phyloP scores from a whole-genome alignment of 768 basidiomycete genomes.

The Dioszegia crocea region DNA sequence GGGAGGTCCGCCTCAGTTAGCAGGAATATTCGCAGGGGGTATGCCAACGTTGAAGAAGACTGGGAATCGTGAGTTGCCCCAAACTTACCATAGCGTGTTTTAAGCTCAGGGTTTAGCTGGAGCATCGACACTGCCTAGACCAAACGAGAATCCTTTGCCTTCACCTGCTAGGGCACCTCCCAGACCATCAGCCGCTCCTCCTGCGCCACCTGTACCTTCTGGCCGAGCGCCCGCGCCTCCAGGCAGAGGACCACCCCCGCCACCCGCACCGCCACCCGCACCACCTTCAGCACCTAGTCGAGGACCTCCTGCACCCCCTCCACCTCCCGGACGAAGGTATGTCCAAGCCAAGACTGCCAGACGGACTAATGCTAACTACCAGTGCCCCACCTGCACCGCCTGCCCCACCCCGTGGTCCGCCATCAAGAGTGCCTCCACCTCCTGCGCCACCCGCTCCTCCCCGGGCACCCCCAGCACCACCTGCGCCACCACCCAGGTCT shows the following conservation, averaged over 20 bases:
- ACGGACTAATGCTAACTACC: conserved; percentile 32
- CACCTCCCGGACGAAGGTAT: conserved; percentile 18
- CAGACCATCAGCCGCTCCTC: conserved; percentile 22
- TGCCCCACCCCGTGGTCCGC: neutral
- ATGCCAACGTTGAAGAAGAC: conserved; percentile 84
- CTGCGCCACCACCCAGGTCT: conserved; percentile 7
- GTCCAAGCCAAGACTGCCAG: neutral
- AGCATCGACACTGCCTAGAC: conserved; percentile 54
- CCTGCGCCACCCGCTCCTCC: conserved; percentile 40
- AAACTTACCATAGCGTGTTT: conserved; percentile 10
- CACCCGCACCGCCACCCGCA: conserved; percentile 38
- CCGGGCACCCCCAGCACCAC: conserved; percentile 10
- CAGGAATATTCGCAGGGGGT: conserved; percentile 80
- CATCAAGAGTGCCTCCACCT: neutral
- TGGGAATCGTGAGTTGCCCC: conserved; percentile 50
- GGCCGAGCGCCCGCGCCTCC: conserved; percentile 47
- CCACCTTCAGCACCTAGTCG: conserved; percentile 16
- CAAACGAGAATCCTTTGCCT: conserved; percentile 36
- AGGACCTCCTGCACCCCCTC: conserved; percentile 14
- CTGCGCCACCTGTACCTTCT: conserved; percentile 40
- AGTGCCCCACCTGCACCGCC: conserved; percentile 5
- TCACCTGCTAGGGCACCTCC: conserved; percentile 49
- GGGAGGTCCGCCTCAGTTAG: conserved; percentile 66
- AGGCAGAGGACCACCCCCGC: conserved; percentile 41
- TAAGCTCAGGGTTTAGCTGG: conserved; percentile 55